phyloP scores from a whole-genome alignment of 2,329 filamentous ascomycete genomes.

The Pseudopithomyces chartarum region DNA sequence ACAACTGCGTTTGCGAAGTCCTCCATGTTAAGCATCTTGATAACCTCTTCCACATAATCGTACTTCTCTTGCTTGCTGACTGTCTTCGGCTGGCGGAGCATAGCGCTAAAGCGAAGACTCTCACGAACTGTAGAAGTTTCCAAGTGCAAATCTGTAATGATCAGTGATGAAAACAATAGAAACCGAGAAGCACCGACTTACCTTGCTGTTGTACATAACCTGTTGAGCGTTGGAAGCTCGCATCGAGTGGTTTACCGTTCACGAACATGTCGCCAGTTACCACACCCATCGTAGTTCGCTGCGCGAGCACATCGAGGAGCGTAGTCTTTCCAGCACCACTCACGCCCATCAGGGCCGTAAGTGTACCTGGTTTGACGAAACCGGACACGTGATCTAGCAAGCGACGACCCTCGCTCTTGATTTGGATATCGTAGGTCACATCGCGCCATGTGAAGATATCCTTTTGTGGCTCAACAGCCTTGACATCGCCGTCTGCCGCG shows the following conservation, averaged over 20 bases:
- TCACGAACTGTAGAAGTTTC: conserved; percentile 46
- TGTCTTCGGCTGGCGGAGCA: conserved; percentile 55
- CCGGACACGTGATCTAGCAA: conserved; percentile 60
- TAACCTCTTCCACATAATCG: conserved; percentile 67
- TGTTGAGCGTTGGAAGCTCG: conserved; percentile 44
- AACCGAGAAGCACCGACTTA: conserved; percentile 11
- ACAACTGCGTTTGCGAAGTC: conserved; percentile 71
- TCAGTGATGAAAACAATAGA: not conserved
- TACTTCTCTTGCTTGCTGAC: conserved; percentile 64
- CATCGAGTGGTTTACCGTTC: conserved; percentile 41
- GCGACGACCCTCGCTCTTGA: conserved; percentile 53
- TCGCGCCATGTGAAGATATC: conserved; percentile 48
- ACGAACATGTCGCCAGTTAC: conserved; percentile 47
- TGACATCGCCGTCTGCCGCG: conserved; percentile 42
- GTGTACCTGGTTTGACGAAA: conserved; percentile 61
- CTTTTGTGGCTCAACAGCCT: conserved; percentile 47
- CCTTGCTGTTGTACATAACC: conserved; percentile 48
- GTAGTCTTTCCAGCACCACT: conserved; percentile 47
- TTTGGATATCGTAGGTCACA: conserved; percentile 41
- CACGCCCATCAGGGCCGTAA: conserved; percentile 48
- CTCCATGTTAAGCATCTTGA: conserved; percentile 69
- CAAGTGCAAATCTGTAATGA: conserved; percentile 39
- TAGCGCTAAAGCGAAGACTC: conserved; percentile 41
- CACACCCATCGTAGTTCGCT: conserved; percentile 43
- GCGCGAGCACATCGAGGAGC: conserved; percentile 43